Evolutionary conservation across 73 alveolate genomes (phyloP).

Genomic region (Tetrahymena thermophila): DNA sequence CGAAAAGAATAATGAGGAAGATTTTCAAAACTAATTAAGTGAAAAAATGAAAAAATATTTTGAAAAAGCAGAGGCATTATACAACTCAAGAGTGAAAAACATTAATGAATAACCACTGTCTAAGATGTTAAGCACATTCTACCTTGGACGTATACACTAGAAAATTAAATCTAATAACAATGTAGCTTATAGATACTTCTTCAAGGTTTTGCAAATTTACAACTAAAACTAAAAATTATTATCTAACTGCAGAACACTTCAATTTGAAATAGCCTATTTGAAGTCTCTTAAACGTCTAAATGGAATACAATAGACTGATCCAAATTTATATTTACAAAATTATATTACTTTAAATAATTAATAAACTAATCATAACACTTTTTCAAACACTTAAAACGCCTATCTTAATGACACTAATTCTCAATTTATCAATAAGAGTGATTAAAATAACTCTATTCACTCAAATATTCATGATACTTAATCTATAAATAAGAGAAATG

Average conservation of each 20-base stretch:
- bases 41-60: neutral
- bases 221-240: neutral
- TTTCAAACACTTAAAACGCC: neutral
- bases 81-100: neutral
- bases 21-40: neutral
- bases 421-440: neutral
- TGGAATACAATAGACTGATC: neutral
- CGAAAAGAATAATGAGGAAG: neutral
- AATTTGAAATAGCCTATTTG: neutral
- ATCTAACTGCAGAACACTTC: neutral
- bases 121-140: neutral
- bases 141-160: neutral
- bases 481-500: neutral
- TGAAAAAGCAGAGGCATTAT: neutral
- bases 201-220: neutral
- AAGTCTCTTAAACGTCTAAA: neutral
- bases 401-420: neutral
- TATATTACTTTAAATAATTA: neutral
- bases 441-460: neutral
- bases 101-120: neutral
- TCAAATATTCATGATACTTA: neutral
- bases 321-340: neutral
- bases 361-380: neutral
- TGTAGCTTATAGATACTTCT: neutral
- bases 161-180: neutral